Evolutionary conservation across 1,139 yeast genomes (phyloP).

Genomic region (Yamadazyma siamensis): DNA sequence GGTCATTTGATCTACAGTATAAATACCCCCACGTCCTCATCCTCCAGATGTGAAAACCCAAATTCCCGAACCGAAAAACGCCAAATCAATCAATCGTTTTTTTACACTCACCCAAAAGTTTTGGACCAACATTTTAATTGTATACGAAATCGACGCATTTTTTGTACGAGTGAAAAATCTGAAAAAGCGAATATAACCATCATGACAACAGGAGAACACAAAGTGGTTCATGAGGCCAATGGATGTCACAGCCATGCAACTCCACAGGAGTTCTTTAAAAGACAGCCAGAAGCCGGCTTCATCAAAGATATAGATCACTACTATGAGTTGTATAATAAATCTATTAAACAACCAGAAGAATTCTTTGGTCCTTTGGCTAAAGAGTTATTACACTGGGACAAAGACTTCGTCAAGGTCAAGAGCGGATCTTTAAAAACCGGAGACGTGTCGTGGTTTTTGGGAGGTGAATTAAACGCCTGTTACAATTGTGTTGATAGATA

Average conservation of each 20-base stretch:
- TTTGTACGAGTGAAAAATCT: background rate
- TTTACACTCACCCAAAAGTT: too few species aligned
- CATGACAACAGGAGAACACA: slow-evolving; percentile 19
- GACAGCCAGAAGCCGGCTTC: slow-evolving; percentile 60
- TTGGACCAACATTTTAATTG: too few species aligned
- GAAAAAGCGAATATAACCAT: background rate
- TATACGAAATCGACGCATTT: slow-evolving; percentile 4
- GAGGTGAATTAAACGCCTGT: slow-evolving; percentile 90
- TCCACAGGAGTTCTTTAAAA: slow-evolving; percentile 71
- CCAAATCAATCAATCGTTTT: too few species aligned
- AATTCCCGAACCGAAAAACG: too few species aligned
- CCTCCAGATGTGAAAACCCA: too few species aligned
- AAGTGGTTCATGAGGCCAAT: slow-evolving; percentile 82
- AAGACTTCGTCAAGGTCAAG: slow-evolving; percentile 70
- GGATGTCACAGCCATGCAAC: slow-evolving; percentile 59
- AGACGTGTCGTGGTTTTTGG: slow-evolving; percentile 88
- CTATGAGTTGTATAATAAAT: slow-evolving; percentile 67
- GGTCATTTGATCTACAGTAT: too few species aligned
- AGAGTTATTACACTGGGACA: slow-evolving; percentile 80
- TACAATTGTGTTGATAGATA: slow-evolving; percentile 97
- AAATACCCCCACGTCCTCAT: too few species aligned
- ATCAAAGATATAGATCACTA: slow-evolving; percentile 62
- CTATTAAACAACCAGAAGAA: slow-evolving; percentile 74
- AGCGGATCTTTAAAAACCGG: slow-evolving; percentile 74
- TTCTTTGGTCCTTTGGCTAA: slow-evolving; percentile 85